phyloP scores from a whole-genome alignment of 257 asterid species.

The Mentha longifolia region DNA sequence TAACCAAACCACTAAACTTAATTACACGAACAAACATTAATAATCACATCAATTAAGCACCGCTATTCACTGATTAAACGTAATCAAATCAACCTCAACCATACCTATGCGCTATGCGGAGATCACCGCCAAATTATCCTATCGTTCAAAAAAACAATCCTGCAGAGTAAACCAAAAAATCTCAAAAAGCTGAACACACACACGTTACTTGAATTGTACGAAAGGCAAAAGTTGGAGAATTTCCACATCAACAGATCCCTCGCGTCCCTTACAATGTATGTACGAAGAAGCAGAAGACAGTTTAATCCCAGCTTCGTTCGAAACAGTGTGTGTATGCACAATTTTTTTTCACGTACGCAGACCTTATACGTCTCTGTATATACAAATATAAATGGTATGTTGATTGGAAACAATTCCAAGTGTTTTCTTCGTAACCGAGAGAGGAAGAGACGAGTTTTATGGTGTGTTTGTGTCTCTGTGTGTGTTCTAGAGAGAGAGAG shows the following conservation, averaged over 20 bases:
- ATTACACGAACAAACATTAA: constrained; percentile 26
- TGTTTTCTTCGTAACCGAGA: constrained; percentile 28
- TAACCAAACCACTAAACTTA: constrained; percentile 40
- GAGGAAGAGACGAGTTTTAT: constrained; percentile 39
- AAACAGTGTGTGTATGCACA: constrained; percentile 29
- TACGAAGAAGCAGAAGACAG: constrained; percentile 35
- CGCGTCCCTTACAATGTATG: constrained; percentile 29
- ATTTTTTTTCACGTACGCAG: constrained; percentile 28
- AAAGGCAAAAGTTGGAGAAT: constrained; percentile 38
- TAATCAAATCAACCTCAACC: constrained; percentile 38
- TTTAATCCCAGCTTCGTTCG: constrained; percentile 37
- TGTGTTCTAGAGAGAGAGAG: constrained; percentile 3
- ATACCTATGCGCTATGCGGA: constrained; percentile 40
- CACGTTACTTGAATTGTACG: constrained; percentile 60
- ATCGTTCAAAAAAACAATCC: constrained; percentile 28
- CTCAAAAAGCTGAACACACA: constrained; percentile 37
- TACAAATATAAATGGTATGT: constrained; percentile 9
- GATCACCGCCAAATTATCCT: constrained; percentile 55
- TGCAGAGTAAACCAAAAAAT: constrained; percentile 39
- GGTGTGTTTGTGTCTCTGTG: constrained; percentile 7
- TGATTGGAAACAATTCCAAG: constrained; percentile 30
- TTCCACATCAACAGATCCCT: constrained; percentile 37
- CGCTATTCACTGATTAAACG: constrained; percentile 38
- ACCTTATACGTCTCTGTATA: constrained; percentile 32
- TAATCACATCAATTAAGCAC: constrained; percentile 58